Base-by-base conservation (phyloP, 2,329 filamentous ascomycete species). In the Fusarium hainanense region DNA sequence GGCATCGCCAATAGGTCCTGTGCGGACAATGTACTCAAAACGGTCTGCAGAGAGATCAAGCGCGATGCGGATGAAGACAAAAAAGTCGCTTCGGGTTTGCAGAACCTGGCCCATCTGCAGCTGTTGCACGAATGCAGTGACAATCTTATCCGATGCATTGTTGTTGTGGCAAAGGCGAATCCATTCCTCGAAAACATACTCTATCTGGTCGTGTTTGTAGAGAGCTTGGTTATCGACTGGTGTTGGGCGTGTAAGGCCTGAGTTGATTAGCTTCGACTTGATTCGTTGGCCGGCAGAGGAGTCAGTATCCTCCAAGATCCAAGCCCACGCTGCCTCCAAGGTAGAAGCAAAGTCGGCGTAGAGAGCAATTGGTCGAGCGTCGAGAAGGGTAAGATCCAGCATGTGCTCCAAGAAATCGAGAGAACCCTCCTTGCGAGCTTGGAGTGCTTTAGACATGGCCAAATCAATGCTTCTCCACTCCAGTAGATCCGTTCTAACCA, bases 111-210 rank as follows among this genome's bases (percentile, higher is more conserved):
- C 88, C 59, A 90, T 86, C 74, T 95, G 91, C 76, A 98, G 84
- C 79, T 98, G 95, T 74, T 92, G 89, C 47, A 98, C 88, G 79
- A 98, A 98, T 3, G 92, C 88, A 8, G 87, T 83, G 56, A 90
- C 85, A 1, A 90, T 88, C 75, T 91, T 92, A 66, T 93, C 91
- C 6, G 91, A 90, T 6, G 91, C 89, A 71, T 90, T 89, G n/a
- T 89, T 87, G 73, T 93, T 93, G 79, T 92, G 92, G 81, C 87
- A 91, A 10, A 98, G 87, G 63, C 91, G 90, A 28, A 95, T 88
- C 96, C 96, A 99, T 81, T 99, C 96, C 44, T 95, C 94, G 75
- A 99, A 98, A 21, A 98, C 87, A 77, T 99, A 98, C 73, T 97
- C 93, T 81, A 97, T 89, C 78, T 98, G 93, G 66, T 97, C 93